Evolutionary conservation across 2,329 filamentous ascomycete species (phyloP), one percentile per base, ranked within the genome.

Genomic region (Trichoderma oligosporum): DNA sequence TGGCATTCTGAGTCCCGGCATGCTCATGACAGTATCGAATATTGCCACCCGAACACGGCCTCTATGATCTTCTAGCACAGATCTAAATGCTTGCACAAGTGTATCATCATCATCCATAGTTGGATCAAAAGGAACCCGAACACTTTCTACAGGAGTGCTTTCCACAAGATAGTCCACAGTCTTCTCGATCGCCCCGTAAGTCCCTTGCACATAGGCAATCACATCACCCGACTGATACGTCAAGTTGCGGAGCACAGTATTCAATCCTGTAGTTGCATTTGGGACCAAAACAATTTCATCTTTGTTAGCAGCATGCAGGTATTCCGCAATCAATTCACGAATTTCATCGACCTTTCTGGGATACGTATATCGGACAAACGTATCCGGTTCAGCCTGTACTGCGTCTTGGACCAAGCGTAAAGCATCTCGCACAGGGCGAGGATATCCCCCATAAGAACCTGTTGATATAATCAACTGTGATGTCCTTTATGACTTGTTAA

Each of bases 131-230:
- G 44, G 54, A 22, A 57, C 27, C 4, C 46, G 20, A 4, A 57
- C 18, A 11, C 54, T 57, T 8, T 57, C 46, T 9, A 52, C 54
- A 11, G 33, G 24, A 16, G 54, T 57, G n/a, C 4, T 52, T 27
- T 57, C 54, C 12, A 57, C 54, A 11, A 57, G 20, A 33, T 57
- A 52, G 33, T 57, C 45, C 18, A 57, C 35, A 6, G 54, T 57
- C 46, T 57, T 57, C 27, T 57, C 54, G 6, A 57, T 57, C 25
- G 46, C 54, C 6, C 54, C 54, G 7, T 57, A 57, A 14, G 45
- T 52, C 18, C 54, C 46, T 16, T 52, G 18, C 7, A 57, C 18
- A 4, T 52, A 57, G 9, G 45, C 54, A 35, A 57, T 44, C 35
- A 52, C 2, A 25, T 57, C 54, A 33, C 54, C 54, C 3, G 46